Conservation (phyloP, 345 rosid genomes). For the Salix suchowensis region DNA sequence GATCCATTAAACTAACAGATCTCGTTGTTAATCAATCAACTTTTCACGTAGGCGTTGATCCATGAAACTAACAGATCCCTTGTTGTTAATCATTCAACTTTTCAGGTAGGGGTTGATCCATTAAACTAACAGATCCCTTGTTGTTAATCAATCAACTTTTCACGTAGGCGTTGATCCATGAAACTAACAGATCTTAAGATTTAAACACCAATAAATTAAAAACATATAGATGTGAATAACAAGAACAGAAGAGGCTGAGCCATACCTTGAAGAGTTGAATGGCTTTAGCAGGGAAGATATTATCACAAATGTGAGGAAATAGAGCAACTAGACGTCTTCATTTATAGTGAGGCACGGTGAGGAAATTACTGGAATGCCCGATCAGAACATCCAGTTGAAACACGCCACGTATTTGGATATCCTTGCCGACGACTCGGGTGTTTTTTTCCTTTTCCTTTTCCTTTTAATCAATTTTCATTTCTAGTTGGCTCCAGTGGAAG, state of each 20-base stretch:
- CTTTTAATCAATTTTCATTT: not conserved
- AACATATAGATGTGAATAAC: not conserved
- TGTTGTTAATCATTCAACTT: too few species aligned
- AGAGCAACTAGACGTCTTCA: rapidly evolving
- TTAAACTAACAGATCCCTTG: too few species aligned
- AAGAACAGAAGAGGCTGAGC: not conserved
- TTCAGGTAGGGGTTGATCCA: too few species aligned
- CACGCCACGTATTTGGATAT: not conserved
- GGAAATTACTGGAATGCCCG: not conserved
- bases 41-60: not conserved
- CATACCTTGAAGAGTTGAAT: not conserved
- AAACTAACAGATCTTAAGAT: not conserved
- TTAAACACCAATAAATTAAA: not conserved
- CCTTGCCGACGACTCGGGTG: not conserved
- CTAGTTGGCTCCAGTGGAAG: not conserved
- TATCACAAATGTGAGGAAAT: not conserved
- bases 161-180: not conserved
- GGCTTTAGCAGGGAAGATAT: not conserved
- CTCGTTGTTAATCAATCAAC: not conserved
- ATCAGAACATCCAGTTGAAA: too few species aligned
- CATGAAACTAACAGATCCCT: not conserved
- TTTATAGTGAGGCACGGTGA: not conserved
- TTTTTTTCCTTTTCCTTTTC: not conserved
- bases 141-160: not conserved
- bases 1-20: too few species aligned